Conservation (phyloP, 768 basidiomycete species). For the Mycena galericulata region DNA sequence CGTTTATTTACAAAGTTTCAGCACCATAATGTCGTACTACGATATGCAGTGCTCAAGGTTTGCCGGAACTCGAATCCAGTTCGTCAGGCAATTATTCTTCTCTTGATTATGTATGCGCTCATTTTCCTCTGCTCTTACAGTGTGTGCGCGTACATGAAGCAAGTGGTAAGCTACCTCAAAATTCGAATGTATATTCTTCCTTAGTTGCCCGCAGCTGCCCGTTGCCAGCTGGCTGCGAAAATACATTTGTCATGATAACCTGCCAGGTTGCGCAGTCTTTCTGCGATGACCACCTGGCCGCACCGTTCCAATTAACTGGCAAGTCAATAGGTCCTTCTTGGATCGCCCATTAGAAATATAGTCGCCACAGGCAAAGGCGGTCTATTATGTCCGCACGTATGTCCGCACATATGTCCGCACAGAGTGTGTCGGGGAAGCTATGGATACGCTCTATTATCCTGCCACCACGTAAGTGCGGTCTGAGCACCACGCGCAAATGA, state of each 20-base stretch:
- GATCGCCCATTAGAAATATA: conserved; percentile 37
- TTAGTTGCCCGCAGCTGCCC: conserved; percentile 49
- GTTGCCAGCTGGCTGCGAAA: conserved; percentile 60
- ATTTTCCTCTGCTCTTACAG: conserved; percentile 13
- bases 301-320: conserved; percentile 46
- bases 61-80: conserved; percentile 44
- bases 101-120: not conserved
- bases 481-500: not conserved
- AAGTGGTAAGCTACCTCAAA: conserved; percentile 41
- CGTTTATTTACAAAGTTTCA: conserved; percentile 43
- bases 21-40: conserved; percentile 53
- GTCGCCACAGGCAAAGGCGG: conserved; percentile 6
- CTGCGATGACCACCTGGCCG: conserved; percentile 46
- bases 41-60: conserved; percentile 58
- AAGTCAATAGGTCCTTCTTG: conserved; percentile 17
- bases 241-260: conserved; percentile 55
- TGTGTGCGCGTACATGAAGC: conserved; percentile 52
- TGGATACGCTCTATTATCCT: conserved; percentile 31
- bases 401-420: conserved; percentile 33
- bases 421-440: conserved; percentile 29
- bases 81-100: conserved; percentile 44
- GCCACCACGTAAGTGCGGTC: conserved; percentile 1
- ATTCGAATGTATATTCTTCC: not conserved
- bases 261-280: conserved; percentile 56
- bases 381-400: conserved; percentile 30